These are phyloP conservation scores for Penicillium sp. DNA, from an alignment of 2,329 filamentous ascomycete species.

Conservation along the genomic window DNA sequence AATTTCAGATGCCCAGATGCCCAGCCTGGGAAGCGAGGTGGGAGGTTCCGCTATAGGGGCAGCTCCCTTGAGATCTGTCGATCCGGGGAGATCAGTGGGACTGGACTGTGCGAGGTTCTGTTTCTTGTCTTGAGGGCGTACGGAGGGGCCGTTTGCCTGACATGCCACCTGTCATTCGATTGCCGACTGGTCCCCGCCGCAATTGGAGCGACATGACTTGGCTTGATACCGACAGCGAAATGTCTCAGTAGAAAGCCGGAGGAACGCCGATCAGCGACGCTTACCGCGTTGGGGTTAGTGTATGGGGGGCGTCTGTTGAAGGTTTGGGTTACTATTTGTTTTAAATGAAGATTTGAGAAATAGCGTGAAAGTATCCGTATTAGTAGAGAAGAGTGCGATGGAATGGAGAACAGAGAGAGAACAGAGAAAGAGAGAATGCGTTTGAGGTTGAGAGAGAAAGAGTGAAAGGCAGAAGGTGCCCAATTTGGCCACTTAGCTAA, in stretches of 20 bases:
- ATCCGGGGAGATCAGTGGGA: conserved; percentile 17
- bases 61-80: conserved; percentile 9
- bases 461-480: too few species aligned
- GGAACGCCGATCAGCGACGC: conserved; percentile 14
- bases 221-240: conserved; percentile 7
- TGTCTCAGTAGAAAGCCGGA: conserved; percentile 21
- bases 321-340: too few species aligned
- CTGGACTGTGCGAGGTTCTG: neutral
- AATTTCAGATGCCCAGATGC: neutral
- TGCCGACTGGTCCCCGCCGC: conserved; percentile 9
- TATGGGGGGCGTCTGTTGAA: neutral
- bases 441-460: too few species aligned
- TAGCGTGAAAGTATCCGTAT: too few species aligned
- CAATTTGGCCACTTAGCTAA: too few species aligned
- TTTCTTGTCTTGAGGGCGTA: neutral
- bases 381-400: too few species aligned
- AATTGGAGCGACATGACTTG: conserved; percentile 5
- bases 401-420: too few species aligned
- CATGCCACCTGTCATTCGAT: conserved; percentile 8
- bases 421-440: too few species aligned
- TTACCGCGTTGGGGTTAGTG: conserved; percentile 16
- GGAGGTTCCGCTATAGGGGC: conserved; percentile 9
- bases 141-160: neutral
- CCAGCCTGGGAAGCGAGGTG: neutral
- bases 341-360: too few species aligned